phyloP scores from a whole-genome alignment of 1,284 basidiomycete species.

The Ceratobasidium sp. region DNA sequence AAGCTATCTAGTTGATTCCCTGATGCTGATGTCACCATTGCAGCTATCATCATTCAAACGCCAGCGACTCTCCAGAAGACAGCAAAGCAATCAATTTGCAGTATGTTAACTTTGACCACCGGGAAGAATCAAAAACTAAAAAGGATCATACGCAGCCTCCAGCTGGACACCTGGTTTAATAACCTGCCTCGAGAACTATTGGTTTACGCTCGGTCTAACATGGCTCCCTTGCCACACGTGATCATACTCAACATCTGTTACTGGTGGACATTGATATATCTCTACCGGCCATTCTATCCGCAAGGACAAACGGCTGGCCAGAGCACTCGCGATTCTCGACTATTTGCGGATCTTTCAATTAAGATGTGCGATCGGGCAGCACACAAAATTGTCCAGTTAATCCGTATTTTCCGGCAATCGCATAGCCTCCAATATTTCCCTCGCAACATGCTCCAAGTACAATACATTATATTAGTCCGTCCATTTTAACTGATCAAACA shows the following conservation, averaged over 20 bases:
- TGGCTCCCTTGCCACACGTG: conserved; percentile 34
- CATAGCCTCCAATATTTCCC: conserved; percentile 33
- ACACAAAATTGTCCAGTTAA: conserved; percentile 24
- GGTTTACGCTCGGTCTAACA: neutral
- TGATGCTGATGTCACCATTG: neutral
- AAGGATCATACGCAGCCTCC: conserved; percentile 3
- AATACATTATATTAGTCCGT: neutral
- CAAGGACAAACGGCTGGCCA: neutral
- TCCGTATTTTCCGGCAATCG: conserved; percentile 1
- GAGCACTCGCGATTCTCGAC: conserved; percentile 3
- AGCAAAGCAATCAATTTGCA: conserved; percentile 21
- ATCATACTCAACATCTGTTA: conserved; percentile 33
- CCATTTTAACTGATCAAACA: too few relatives aligned
- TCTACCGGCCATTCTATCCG: conserved; percentile 26
- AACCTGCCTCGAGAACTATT: conserved; percentile 9
- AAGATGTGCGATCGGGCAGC: conserved; percentile 37
- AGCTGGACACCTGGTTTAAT: conserved; percentile 43
- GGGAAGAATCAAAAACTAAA: too few relatives aligned
- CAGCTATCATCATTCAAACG: conserved; percentile 1
- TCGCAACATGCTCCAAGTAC: conserved; percentile 38
- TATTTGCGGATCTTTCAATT: conserved; percentile 24
- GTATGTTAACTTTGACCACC: neutral
- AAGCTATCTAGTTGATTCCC: neutral
- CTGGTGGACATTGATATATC: conserved; percentile 29
- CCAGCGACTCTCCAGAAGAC: conserved; percentile 11